Evolutionary conservation across 139 green algal species (phyloP).

Genomic region (Tetradesmus lagerheimii): DNA sequence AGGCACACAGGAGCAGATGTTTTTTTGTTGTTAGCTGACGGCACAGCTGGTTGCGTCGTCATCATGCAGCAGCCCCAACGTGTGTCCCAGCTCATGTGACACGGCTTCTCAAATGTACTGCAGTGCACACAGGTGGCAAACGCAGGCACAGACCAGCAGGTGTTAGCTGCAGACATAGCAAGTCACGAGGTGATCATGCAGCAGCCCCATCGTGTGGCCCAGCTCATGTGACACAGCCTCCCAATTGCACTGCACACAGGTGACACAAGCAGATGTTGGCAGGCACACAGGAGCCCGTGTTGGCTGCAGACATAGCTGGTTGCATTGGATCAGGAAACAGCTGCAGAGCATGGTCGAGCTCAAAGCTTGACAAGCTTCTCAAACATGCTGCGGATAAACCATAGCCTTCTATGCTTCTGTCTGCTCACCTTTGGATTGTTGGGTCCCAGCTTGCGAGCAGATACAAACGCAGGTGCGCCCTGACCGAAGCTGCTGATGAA

Average conservation of each 20-base stretch:
- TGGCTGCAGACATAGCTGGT: background rate
- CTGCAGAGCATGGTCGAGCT: no score
- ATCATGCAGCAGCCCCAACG: background rate
- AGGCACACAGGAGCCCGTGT: background rate
- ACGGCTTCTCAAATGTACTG: background rate
- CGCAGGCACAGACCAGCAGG: background rate
- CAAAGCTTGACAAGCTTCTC: no score
- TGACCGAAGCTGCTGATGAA: no score
- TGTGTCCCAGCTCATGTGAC: background rate
- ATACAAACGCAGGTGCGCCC: no score
- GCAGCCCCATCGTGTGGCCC: background rate
- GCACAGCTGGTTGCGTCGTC: background rate
- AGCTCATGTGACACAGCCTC: no score
- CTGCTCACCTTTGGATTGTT: no score
- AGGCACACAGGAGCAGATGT: no score
- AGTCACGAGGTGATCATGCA: background rate
- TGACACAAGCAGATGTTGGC: background rate
- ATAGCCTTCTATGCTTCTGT: no score
- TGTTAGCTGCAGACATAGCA: background rate
- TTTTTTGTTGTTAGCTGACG: no score
- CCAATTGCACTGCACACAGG: background rate
- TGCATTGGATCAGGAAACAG: background rate
- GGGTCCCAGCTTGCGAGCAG: no score
- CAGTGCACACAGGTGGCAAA: background rate
- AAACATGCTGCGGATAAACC: no score